Conservation (phyloP, 495 filamentous ascomycete genomes). For the Hypoxylon rickii region DNA sequence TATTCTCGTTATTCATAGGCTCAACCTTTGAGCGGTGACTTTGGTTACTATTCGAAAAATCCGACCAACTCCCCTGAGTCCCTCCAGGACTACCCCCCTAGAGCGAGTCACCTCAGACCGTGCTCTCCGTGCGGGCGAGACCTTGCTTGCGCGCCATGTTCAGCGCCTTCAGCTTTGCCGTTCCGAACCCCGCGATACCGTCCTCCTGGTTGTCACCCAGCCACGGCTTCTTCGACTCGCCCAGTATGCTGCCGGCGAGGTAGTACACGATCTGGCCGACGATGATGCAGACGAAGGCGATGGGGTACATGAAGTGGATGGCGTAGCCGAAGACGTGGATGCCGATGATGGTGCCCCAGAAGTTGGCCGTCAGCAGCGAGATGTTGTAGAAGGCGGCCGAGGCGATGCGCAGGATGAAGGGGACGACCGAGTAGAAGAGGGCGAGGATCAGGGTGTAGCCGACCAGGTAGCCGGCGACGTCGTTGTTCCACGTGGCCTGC, state of each 20-base stretch:
- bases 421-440: conserved; percentile 86
- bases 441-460: conserved; percentile 84
- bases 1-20: no score
- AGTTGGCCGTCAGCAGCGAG: conserved; percentile 89
- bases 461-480: conserved; percentile 77
- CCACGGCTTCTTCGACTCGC: conserved; percentile 96
- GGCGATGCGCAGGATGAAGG: conserved; percentile 83
- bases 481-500: conserved; percentile 66
- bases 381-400: conserved; percentile 97
- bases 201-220: conserved; percentile 81
- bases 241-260: conserved; percentile 72
- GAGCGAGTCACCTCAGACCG: conserved; percentile 4
- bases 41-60: no score
- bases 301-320: conserved; percentile 91
- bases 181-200: conserved; percentile 82
- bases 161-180: conserved; percentile 80
- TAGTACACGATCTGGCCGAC: conserved; percentile 83
- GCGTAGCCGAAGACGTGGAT: conserved; percentile 78
- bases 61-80: no score
- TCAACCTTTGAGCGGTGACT: no score
- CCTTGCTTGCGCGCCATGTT: conserved; percentile 51
- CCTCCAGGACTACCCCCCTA: not conserved
- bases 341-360: conserved; percentile 94
- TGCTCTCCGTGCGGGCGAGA: conserved; percentile 12
- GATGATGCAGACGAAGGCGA: conserved; percentile 92